These are phyloP conservation scores for Lentinula sp. DNA, from an alignment of 768 basidiomycete genomes.

Conservation along the genomic window DNA sequence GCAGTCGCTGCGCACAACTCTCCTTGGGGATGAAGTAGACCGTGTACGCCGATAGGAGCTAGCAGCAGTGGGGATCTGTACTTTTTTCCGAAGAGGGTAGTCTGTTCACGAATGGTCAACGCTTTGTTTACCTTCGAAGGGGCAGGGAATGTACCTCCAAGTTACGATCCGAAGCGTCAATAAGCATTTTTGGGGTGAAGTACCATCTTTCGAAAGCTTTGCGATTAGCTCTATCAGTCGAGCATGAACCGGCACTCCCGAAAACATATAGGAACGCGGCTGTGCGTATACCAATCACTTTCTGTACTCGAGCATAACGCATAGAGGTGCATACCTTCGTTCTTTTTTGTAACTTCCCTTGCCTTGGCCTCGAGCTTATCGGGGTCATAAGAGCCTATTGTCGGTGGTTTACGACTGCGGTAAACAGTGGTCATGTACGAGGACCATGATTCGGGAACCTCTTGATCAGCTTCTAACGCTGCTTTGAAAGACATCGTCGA, in stretches of 20 bases:
- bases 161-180: constrained; percentile 44
- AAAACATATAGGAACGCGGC: constrained; percentile 30
- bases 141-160: background rate
- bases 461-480: background rate
- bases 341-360: background rate
- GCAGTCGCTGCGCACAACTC: constrained; percentile 41
- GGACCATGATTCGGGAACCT: background rate
- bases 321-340: background rate
- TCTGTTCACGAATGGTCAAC: constrained; percentile 27
- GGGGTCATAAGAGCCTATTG: background rate
- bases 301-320: background rate
- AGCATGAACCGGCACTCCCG: constrained; percentile 45
- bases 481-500: background rate
- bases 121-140: background rate
- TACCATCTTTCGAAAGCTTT: constrained; percentile 26
- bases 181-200: constrained; percentile 7
- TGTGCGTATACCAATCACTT: background rate
- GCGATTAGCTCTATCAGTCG: constrained; percentile 42
- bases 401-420: background rate
- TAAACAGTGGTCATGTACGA: background rate
- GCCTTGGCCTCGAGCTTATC: background rate
- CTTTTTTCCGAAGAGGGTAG: constrained; percentile 29
- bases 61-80: constrained; percentile 32
- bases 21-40: constrained; percentile 31
- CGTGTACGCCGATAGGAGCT: constrained; percentile 33